A percentile compares a stretch with the other conserved stretches of the same genome.
These are phyloP conservation scores for Castanea mollissima DNA, from an alignment of 306 rosid species.

Conservation along the genomic window DNA sequence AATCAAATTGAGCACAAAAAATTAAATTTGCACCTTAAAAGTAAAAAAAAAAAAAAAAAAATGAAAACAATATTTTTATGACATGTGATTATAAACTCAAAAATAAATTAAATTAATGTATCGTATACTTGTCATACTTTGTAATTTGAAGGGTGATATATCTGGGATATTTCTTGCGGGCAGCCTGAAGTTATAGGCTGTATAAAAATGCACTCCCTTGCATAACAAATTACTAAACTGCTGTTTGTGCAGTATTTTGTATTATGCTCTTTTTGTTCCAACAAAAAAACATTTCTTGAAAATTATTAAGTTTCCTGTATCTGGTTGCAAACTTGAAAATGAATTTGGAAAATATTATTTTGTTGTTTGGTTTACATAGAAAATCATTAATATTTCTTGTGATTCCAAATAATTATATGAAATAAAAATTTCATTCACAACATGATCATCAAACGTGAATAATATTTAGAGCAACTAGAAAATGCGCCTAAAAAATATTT, in stretches of 20 bases:
- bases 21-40: background rate
- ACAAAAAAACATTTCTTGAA: too few species aligned
- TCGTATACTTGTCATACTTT: background rate
- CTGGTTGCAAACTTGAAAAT: too few species aligned
- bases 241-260: background rate
- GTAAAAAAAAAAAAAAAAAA: background rate
- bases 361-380: too few species aligned
- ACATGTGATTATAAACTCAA: background rate
- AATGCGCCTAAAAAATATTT: too few species aligned
- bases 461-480: too few species aligned
- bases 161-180: background rate
- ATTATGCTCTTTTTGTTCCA: background rate
- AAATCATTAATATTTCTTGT: too few species aligned
- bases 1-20: too few species aligned
- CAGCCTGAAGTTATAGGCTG: background rate
- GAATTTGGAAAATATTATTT: too few species aligned
- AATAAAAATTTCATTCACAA: too few species aligned
- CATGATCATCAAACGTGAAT: too few species aligned
- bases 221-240: background rate
- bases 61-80: background rate
- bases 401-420: too few species aligned
- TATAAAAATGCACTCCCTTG: background rate
- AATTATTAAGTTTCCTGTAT: too few species aligned
- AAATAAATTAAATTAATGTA: background rate
- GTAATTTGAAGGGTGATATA: background rate